Evolutionary conservation across 2,329 filamentous ascomycete species (phyloP).

Genomic region (Colletotrichum theobromicola): DNA sequence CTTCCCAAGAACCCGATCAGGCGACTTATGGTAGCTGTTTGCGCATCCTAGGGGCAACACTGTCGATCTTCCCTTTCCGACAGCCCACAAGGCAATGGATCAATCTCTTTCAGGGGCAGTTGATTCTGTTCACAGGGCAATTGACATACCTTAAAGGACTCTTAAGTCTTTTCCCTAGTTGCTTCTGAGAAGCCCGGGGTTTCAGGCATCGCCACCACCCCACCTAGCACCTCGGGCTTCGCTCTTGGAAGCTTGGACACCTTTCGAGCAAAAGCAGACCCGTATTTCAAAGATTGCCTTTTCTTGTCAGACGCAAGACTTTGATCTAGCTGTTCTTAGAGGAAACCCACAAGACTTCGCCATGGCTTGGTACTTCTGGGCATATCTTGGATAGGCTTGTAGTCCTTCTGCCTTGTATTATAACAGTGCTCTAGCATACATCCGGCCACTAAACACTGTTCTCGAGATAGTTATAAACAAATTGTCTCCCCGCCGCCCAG

Average conservation of each 20-base stretch:
- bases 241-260: neutral
- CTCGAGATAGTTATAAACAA: accelerated
- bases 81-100: neutral
- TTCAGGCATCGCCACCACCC: neutral
- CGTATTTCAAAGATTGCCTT: neutral
- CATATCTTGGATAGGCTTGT: neutral
- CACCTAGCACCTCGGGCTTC: neutral
- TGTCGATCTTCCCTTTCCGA: neutral
- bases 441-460: neutral
- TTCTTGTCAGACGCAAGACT: neutral
- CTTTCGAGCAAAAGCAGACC: neutral
- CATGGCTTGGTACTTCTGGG: neutral
- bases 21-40: neutral
- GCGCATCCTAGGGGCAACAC: neutral
- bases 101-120: neutral
- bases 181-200: neutral
- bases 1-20: neutral
- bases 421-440: neutral
- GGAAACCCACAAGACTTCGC: neutral
- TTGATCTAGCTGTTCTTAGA: neutral
- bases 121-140: neutral
- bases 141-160: neutral
- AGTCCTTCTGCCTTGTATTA: neutral
- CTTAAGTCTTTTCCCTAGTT: neutral
- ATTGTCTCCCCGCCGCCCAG: neutral